Conservation (phyloP, 257 asterid species). For the Ballota nigra region DNA sequence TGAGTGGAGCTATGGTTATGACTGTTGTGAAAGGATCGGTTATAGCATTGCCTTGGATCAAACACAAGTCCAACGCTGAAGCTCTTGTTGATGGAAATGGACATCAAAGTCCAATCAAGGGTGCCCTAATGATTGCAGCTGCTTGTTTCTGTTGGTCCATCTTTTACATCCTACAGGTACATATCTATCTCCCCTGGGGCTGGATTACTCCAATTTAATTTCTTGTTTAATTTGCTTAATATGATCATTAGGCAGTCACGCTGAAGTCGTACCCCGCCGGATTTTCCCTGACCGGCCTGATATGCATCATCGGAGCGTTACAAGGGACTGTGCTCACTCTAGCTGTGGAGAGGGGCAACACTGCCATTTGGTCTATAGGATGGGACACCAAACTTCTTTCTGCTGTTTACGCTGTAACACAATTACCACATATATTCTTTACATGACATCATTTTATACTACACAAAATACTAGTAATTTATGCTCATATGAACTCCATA, state of each 20-base stretch:
- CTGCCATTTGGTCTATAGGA: constrained; percentile 45
- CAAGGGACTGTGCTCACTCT: constrained; percentile 51
- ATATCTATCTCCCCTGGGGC: no score
- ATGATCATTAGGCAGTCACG: constrained; percentile 39
- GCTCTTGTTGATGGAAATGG: neutral
- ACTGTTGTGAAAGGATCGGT: constrained; percentile 54
- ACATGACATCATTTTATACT: neutral
- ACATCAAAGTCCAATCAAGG: constrained; percentile 46
- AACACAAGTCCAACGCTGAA: constrained; percentile 14
- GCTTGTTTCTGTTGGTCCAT: constrained; percentile 67
- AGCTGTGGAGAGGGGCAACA: constrained; percentile 40
- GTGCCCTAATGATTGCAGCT: constrained; percentile 51
- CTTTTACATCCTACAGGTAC: constrained; percentile 65
- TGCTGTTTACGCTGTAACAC: constrained; percentile 43
- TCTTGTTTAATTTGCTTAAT: no score
- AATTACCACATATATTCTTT: neutral
- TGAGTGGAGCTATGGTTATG: constrained; percentile 83
- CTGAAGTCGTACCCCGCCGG: constrained; percentile 57
- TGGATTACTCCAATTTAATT: neutral
- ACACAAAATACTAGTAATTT: no score
- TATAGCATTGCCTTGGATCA: constrained; percentile 62
- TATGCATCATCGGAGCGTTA: constrained; percentile 48
- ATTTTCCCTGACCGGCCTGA: constrained; percentile 50
- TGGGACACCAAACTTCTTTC: constrained; percentile 50
- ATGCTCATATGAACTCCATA: no score